Percentiles rank a stretch among this genome's conserved stretches.
These are phyloP conservation scores for Areca catechu DNA, from an alignment of 176 grass and related monocot species.

Conservation along the genomic window DNA sequence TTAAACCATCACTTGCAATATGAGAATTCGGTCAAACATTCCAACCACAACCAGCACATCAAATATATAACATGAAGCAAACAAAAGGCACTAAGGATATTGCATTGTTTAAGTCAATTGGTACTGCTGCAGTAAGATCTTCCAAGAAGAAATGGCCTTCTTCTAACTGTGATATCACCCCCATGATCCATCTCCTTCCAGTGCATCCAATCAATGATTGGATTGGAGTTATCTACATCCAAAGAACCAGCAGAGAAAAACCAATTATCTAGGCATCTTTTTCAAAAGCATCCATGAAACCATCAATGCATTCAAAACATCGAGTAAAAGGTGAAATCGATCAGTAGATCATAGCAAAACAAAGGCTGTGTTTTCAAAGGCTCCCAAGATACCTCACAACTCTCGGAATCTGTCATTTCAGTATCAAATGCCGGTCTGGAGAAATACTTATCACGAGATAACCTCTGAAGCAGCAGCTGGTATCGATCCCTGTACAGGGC, in stretches of 20 bases:
- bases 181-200: conserved; percentile 94
- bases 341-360: too few species aligned
- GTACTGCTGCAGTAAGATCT: conserved; percentile 85
- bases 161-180: conserved; percentile 86
- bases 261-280: not conserved
- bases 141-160: conserved; percentile 86
- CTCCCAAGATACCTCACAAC: conserved; percentile 43
- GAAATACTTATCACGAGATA: conserved; percentile 83
- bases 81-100: conserved; percentile 53
- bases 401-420: conserved; percentile 42
- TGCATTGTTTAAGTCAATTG: conserved; percentile 66
- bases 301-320: too few species aligned
- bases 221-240: conserved; percentile 74
- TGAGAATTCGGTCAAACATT: not conserved
- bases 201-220: conserved; percentile 83
- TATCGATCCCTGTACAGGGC: conserved; percentile 74
- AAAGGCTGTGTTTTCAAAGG: too few species aligned
- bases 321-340: too few species aligned
- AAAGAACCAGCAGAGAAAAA: not conserved
- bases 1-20: too few species aligned
- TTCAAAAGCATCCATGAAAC: too few species aligned
- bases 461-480: conserved; percentile 69
- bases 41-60: not conserved
- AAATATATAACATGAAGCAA: conserved; percentile 4
- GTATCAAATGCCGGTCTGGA: conserved; percentile 75